Conservation (phyloP, 192 early-diverging fungal species). For the Coemansia sp. region DNA sequence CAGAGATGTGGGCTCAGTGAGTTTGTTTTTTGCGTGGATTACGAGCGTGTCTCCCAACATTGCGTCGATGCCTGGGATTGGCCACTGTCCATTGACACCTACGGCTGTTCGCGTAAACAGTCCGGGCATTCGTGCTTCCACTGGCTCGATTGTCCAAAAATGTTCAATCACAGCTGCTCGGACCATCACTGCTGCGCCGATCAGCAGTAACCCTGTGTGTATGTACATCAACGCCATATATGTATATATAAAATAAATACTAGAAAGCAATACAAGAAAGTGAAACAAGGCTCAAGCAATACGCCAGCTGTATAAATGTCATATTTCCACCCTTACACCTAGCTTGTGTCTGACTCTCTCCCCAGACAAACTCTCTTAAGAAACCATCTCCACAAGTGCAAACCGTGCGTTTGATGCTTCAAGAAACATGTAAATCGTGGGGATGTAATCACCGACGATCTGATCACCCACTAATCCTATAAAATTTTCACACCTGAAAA, state of each 20-base stretch:
- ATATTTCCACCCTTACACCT: too few relatives aligned
- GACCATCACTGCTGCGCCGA: neutral
- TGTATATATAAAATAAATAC: neutral
- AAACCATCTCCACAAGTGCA: too few relatives aligned
- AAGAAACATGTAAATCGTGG: too few relatives aligned
- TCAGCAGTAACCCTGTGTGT: neutral
- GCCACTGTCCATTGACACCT: constrained; percentile 65
- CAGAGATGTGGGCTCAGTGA: constrained; percentile 62
- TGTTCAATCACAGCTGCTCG: constrained; percentile 36
- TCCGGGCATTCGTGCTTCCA: constrained; percentile 59
- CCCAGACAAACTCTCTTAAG: too few relatives aligned
- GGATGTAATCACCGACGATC: neutral
- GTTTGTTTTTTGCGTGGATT: constrained; percentile 54
- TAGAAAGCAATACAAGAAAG: too few relatives aligned
- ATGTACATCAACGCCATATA: neutral
- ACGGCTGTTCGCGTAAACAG: constrained; percentile 61
- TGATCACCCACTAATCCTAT: neutral
- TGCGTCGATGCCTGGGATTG: constrained; percentile 51
- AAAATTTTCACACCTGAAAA: neutral
- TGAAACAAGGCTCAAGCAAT: too few relatives aligned
- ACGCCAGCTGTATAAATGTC: too few relatives aligned
- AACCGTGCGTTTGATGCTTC: too few relatives aligned
- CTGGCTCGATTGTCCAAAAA: constrained; percentile 64
- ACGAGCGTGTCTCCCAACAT: constrained; percentile 32
- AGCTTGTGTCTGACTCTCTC: too few relatives aligned